Conservation (phyloP, 495 filamentous ascomycete genomes). For the Penicillium steckii region DNA sequence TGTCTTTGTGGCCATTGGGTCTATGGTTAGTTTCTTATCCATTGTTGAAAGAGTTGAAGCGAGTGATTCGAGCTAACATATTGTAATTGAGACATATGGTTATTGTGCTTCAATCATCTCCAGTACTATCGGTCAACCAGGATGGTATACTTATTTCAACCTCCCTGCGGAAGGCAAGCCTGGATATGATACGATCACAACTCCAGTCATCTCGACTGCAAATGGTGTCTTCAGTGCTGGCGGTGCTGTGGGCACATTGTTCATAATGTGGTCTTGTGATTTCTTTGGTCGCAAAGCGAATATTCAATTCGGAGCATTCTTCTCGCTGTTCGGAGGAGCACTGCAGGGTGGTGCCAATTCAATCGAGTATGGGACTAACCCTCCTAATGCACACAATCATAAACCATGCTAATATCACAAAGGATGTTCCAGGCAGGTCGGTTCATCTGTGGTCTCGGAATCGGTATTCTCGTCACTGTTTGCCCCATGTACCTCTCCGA, state of each 20-base stretch:
- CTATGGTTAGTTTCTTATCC: conserved; percentile 25
- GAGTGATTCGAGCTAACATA: neutral
- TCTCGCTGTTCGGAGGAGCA: conserved; percentile 44
- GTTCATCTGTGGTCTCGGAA: conserved; percentile 47
- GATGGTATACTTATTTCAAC: conserved; percentile 47
- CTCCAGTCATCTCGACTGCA: conserved; percentile 44
- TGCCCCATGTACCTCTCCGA: conserved; percentile 49
- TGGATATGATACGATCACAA: conserved; percentile 47
- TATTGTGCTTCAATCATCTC: conserved; percentile 52
- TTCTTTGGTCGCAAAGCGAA: conserved; percentile 41
- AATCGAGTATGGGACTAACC: conserved; percentile 23
- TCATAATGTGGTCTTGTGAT: conserved; percentile 46
- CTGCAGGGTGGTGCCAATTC: conserved; percentile 44
- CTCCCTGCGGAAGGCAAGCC: conserved; percentile 36
- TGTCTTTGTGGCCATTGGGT: conserved; percentile 39
- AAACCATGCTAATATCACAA: conserved; percentile 1
- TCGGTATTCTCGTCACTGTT: conserved; percentile 44
- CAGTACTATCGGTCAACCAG: conserved; percentile 53
- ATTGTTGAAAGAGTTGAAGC: neutral
- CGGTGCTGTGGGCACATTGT: conserved; percentile 40
- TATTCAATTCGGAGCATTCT: conserved; percentile 44
- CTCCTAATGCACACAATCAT: neutral
- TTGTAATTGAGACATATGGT: conserved; percentile 34
- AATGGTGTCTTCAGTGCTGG: conserved; percentile 51
- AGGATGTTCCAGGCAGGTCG: conserved; percentile 51